phyloP scores from a whole-genome alignment of 768 basidiomycete species.

The Pleurotus tuoliensis region DNA sequence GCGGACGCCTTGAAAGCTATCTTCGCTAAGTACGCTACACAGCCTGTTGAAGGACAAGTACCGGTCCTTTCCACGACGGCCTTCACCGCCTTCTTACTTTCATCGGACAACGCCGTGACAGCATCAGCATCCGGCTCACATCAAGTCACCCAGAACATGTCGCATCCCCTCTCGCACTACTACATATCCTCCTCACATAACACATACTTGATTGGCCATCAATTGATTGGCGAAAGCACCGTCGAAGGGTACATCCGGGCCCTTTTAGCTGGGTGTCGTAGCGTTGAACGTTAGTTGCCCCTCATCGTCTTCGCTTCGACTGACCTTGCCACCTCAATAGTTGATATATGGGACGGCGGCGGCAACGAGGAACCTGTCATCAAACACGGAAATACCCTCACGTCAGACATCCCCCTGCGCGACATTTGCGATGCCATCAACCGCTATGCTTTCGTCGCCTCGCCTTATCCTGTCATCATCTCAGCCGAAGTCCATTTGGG shows the following conservation, averaged over 20 bases:
- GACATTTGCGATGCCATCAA: conserved; percentile 80
- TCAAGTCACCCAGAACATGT: conserved; percentile 75
- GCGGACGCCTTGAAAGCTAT: conserved; percentile 26
- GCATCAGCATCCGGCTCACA: conserved; percentile 33
- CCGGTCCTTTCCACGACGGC: conserved; percentile 46
- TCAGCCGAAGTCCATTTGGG: conserved; percentile 91
- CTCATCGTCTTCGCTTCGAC: neutral
- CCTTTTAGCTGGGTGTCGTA: conserved; percentile 84
- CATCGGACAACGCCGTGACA: conserved; percentile 64
- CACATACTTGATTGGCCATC: conserved; percentile 84
- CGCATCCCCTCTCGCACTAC: conserved; percentile 80
- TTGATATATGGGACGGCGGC: conserved; percentile 91
- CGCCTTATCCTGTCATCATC: conserved; percentile 89
- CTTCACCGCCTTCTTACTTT: conserved; percentile 79
- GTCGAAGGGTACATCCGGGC: conserved; percentile 93
- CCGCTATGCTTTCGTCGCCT: conserved; percentile 88
- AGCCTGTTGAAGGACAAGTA: conserved; percentile 1
- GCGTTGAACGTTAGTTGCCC: conserved; percentile 73
- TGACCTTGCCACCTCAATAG: conserved; percentile 33
- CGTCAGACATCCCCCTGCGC: conserved; percentile 74
- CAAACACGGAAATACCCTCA: conserved; percentile 87
- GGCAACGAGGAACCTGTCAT: conserved; percentile 90
- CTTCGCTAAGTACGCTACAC: conserved; percentile 31
- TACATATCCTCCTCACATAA: conserved; percentile 90
- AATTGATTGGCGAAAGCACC: conserved; percentile 84